Evolutionary conservation across 768 basidiomycete species (phyloP).

Genomic region (Tylopilus vinaceipallidus): DNA sequence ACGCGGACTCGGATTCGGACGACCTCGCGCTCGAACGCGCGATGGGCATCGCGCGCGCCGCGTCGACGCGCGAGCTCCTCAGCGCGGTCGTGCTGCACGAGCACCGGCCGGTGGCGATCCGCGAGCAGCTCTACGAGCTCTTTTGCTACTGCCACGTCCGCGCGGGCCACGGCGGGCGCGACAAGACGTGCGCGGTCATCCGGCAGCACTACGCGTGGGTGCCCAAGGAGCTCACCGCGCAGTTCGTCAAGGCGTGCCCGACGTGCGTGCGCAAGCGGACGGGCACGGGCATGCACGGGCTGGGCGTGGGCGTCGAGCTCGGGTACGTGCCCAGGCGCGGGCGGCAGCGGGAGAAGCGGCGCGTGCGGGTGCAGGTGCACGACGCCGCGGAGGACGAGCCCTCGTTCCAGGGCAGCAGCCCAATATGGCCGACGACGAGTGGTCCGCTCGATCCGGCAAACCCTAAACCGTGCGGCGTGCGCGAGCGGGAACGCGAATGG

Average conservation of each 20-base stretch:
- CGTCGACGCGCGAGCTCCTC: constrained; percentile 7
- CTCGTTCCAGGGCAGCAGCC: background rate
- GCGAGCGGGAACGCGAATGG: constrained; percentile 1
- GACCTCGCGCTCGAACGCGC: constrained; percentile 18
- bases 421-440: constrained; percentile 22
- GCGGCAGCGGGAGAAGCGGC: background rate
- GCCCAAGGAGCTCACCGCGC: constrained; percentile 78
- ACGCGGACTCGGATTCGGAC: constrained; percentile 1
- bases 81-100: constrained; percentile 64
- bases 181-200: constrained; percentile 70
- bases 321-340: constrained; percentile 1
- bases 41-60: constrained; percentile 16
- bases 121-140: constrained; percentile 76
- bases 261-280: constrained; percentile 57
- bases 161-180: constrained; percentile 70
- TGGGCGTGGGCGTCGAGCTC: constrained; percentile 5
- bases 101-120: constrained; percentile 68
- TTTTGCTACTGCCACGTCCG: constrained; percentile 70
- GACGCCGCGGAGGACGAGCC: no score
- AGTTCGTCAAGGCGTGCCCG: constrained; percentile 77
- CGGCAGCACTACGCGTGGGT: constrained; percentile 77
- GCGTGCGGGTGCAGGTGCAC: background rate
- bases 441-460: constrained; percentile 28
- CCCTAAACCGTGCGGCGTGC: constrained; percentile 14
- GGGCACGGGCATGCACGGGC: constrained; percentile 30